These are phyloP conservation scores for Ogataea glucozyma DNA, from an alignment of 805 yeast genomes.

Conservation along the genomic window DNA sequence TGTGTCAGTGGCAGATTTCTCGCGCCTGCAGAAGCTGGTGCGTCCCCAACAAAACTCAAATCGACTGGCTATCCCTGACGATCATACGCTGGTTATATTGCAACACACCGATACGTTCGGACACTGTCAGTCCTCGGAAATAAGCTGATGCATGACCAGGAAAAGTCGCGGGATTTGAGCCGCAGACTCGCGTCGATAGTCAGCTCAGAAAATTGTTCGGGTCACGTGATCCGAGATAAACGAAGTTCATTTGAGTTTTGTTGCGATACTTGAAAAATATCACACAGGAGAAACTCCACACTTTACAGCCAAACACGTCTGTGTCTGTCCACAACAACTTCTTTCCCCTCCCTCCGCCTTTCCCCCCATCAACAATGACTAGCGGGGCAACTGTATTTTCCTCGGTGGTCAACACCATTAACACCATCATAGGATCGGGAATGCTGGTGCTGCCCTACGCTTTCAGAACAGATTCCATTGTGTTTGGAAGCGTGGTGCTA, in stretches of 20 bases:
- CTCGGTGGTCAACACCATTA: constrained; percentile 65
- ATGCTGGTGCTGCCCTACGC: constrained; percentile 75
- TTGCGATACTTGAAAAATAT: no score
- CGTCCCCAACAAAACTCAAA: neutral
- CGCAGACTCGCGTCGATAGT: no score
- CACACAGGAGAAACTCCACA: no score
- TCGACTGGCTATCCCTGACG: no score
- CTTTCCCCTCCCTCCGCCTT: neutral
- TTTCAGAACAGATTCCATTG: constrained; percentile 64
- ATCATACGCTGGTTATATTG: no score
- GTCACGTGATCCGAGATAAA: no score
- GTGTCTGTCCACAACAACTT: neutral
- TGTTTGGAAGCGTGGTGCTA: constrained; percentile 56
- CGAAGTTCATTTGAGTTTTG: no score
- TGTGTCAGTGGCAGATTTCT: no score
- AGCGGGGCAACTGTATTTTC: constrained; percentile 56
- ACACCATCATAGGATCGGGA: constrained; percentile 83
- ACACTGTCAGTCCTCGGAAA: neutral
- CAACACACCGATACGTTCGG: constrained; percentile 3
- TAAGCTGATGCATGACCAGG: no score
- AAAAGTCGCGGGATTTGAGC: no score
- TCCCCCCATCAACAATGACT: neutral
- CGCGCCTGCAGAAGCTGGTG: neutral
- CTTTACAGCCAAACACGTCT: no score
- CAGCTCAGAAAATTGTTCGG: no score